phyloP scores from a whole-genome alignment of 768 basidiomycete genomes.

The Lepiota subincarnata region DNA sequence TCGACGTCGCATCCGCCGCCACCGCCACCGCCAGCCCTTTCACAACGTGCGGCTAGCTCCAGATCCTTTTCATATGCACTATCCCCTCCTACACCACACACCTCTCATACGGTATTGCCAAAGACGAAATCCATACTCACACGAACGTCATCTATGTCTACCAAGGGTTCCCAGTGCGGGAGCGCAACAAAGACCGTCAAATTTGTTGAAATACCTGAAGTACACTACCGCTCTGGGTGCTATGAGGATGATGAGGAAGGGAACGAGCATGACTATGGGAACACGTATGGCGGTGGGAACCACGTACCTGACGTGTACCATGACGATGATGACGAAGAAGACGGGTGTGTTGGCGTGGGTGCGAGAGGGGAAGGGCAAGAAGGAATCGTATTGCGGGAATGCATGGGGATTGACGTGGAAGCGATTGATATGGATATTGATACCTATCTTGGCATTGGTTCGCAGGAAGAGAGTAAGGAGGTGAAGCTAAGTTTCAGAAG shows the following conservation, averaged over 20 bases:
- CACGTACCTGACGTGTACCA: neutral
- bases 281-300: neutral
- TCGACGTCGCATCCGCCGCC: neutral
- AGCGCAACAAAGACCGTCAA: slow-evolving; percentile 56
- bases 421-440: slow-evolving; percentile 34
- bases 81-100: neutral
- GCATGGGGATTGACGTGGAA: slow-evolving; percentile 32
- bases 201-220: slow-evolving; percentile 62
- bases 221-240: slow-evolving; percentile 38
- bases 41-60: slow-evolving; percentile 8
- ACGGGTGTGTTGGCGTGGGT: slow-evolving; percentile 1
- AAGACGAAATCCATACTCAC: slow-evolving; percentile 56
- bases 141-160: slow-evolving; percentile 48
- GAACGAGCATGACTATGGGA: slow-evolving; percentile 2
- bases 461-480: slow-evolving; percentile 1
- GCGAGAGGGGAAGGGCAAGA: slow-evolving; percentile 11
- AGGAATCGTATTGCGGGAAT: slow-evolving; percentile 12
- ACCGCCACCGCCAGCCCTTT: neutral
- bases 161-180: slow-evolving; percentile 26
- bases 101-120: neutral
- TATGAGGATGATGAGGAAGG: slow-evolving; percentile 15
- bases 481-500: neutral
- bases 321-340: slow-evolving; percentile 3
- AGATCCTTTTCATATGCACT: slow-evolving; percentile 7
- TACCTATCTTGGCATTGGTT: slow-evolving; percentile 1